Conservation (phyloP, 139 green algal species). For the Coccomyxa sp. region DNA sequence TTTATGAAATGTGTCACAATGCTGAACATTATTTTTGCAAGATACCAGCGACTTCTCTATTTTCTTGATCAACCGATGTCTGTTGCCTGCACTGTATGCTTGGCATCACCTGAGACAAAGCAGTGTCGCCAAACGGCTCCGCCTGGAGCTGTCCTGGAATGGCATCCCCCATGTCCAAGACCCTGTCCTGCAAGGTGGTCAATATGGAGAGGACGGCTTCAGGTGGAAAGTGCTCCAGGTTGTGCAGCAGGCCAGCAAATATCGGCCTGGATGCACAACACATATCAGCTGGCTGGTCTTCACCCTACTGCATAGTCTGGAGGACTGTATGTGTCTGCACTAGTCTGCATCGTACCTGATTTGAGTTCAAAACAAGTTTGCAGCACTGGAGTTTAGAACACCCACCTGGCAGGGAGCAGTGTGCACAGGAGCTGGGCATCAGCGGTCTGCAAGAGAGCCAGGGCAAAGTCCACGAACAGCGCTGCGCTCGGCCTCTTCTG, state of each 20-base stretch:
- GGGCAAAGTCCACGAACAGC: slow-evolving; percentile 43
- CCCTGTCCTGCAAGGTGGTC: slow-evolving; percentile 23
- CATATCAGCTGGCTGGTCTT: neutral
- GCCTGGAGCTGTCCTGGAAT: slow-evolving; percentile 29
- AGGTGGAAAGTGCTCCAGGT: slow-evolving; percentile 48
- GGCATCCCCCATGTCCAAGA: slow-evolving; percentile 13
- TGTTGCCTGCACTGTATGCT: neutral
- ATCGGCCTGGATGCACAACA: slow-evolving; percentile 32
- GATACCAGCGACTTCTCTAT: too few species aligned
- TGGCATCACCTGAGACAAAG: slow-evolving; percentile 30
- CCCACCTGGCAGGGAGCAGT: neutral
- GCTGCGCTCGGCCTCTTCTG: slow-evolving; percentile 44
- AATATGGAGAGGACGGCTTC: slow-evolving; percentile 3
- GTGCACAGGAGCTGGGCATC: slow-evolving; percentile 10
- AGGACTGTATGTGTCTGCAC: too few species aligned
- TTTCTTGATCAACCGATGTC: too few species aligned
- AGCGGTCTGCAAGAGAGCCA: slow-evolving; percentile 30
- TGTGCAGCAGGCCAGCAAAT: slow-evolving; percentile 41
- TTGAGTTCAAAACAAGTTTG: too few species aligned
- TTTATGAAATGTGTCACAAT: too few species aligned
- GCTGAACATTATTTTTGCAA: too few species aligned
- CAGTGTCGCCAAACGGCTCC: slow-evolving; percentile 46
- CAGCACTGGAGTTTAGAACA: neutral
- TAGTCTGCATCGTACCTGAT: too few species aligned
- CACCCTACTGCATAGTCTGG: neutral